Conservation (phyloP, 73 alveolate genomes). For the Tetrahymena malaccensis region DNA sequence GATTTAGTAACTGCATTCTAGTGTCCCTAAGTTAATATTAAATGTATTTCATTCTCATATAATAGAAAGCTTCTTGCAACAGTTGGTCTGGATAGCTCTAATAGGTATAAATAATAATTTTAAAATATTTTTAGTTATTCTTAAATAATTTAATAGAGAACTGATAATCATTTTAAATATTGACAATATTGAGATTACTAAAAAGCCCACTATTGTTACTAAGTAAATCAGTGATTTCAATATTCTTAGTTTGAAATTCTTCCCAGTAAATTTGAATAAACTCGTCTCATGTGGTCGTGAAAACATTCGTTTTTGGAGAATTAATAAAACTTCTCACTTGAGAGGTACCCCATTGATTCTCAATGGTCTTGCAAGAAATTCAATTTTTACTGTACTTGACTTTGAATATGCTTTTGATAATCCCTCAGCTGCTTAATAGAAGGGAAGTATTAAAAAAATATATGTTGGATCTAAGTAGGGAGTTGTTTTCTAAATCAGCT, state of each 20-base stretch:
- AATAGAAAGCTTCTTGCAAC: conserved; percentile 57
- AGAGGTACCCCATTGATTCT: conserved; percentile 88
- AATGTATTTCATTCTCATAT: conserved; percentile 53
- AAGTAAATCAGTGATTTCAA: conserved; percentile 71
- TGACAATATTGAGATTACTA: conserved; percentile 57
- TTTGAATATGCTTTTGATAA: conserved; percentile 77
- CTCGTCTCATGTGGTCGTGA: conserved; percentile 90
- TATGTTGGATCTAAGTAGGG: conserved; percentile 70
- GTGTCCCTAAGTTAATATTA: conserved; percentile 48
- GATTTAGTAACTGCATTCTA: conserved; percentile 54
- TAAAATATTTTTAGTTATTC: not conserved
- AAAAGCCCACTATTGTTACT: conserved; percentile 66
- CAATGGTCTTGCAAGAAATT: conserved; percentile 90
- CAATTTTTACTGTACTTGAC: conserved; percentile 78
- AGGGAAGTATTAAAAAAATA: conserved; percentile 49
- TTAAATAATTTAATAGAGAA: conserved; percentile 38
- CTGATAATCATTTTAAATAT: conserved; percentile 82
- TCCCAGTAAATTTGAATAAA: conserved; percentile 76
- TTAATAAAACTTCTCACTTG: conserved; percentile 75
- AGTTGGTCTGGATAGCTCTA: conserved; percentile 50
- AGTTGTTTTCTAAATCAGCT: conserved; percentile 48
- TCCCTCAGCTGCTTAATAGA: conserved; percentile 44
- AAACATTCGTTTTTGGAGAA: conserved; percentile 94
- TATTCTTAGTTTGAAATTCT: conserved; percentile 68
- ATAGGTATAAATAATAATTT: not conserved